Evolutionary conservation across 1,139 yeast species (phyloP).

Genomic region (Nakaseomyces uthaithaninus): DNA sequence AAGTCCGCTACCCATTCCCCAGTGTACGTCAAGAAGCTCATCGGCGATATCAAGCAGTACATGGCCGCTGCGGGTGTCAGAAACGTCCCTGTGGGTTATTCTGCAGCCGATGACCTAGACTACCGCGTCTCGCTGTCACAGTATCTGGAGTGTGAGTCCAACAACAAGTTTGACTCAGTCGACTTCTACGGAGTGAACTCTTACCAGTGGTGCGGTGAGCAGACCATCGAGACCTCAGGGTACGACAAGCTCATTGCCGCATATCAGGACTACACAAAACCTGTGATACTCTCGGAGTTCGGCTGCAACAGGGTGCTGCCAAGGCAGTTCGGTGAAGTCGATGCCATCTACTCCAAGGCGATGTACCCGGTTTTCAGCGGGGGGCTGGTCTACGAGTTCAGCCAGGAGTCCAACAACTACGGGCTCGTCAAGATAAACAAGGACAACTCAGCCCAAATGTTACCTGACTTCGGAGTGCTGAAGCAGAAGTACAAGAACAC

Average conservation of each 20-base stretch:
- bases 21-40: slow-evolving; percentile 63
- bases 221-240: slow-evolving; percentile 75
- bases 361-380: slow-evolving; percentile 85
- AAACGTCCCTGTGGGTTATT: slow-evolving; percentile 81
- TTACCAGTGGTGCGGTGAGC: slow-evolving; percentile 96
- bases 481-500: slow-evolving; percentile 40
- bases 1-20: slow-evolving; percentile 65
- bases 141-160: slow-evolving; percentile 67
- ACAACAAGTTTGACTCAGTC: slow-evolving; percentile 46
- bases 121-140: slow-evolving; percentile 70
- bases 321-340: slow-evolving; percentile 71
- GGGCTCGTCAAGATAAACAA: slow-evolving; percentile 64
- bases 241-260: slow-evolving; percentile 67
- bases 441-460: slow-evolving; percentile 48
- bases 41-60: slow-evolving; percentile 73
- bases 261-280: slow-evolving; percentile 59
- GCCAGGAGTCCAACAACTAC: slow-evolving; percentile 82
- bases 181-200: slow-evolving; percentile 95
- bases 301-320: slow-evolving; percentile 88
- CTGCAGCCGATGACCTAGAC: slow-evolving; percentile 86
- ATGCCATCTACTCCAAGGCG: slow-evolving; percentile 56
- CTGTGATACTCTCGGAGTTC: slow-evolving; percentile 82
- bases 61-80: slow-evolving; percentile 53
- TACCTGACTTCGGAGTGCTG: slow-evolving; percentile 48
- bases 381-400: slow-evolving; percentile 84